Conservation (phyloP, 1,284 basidiomycete genomes). For the Apiotrichum akiyoshidainum region DNA sequence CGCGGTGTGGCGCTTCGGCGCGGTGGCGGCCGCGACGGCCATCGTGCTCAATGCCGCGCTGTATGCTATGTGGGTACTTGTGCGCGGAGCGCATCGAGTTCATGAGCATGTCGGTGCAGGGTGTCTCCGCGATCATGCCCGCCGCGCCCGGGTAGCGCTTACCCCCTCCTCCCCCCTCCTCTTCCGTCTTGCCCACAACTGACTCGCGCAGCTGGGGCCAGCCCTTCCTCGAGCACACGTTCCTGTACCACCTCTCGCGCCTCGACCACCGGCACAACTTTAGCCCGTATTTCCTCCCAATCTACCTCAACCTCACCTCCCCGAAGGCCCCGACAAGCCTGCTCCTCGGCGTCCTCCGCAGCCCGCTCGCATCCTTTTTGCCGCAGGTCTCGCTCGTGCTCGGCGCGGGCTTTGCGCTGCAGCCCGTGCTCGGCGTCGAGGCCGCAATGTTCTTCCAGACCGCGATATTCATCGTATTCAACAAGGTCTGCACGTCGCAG, state of each 20-base stretch:
- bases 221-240: constrained; percentile 87
- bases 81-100: too few species aligned
- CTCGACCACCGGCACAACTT: constrained; percentile 98
- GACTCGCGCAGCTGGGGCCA: constrained; percentile 72
- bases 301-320: constrained; percentile 61
- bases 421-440: constrained; percentile 57
- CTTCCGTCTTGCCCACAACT: background rate
- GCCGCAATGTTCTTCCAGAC: constrained; percentile 84
- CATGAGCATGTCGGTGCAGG: too few species aligned
- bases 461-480: constrained; percentile 84
- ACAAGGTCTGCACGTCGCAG: constrained; percentile 98
- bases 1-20: constrained; percentile 64
- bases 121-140: too few species aligned
- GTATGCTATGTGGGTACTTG: constrained; percentile 69
- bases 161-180: too few species aligned
- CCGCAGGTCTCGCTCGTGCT: constrained; percentile 51
- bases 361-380: constrained; percentile 49
- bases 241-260: constrained; percentile 85
- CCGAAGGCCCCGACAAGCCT: background rate
- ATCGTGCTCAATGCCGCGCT: constrained; percentile 62
- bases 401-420: constrained; percentile 39
- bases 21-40: constrained; percentile 69
- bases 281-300: constrained; percentile 92
- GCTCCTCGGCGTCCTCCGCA: constrained; percentile 26
- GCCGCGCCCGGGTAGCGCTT: too few species aligned